A percentile compares a stretch with the other conserved stretches of the same genome.
These are phyloP conservation scores for Cryphonectria parasitica DNA, from an alignment of 2,329 filamentous ascomycete species.

Conservation along the genomic window DNA sequence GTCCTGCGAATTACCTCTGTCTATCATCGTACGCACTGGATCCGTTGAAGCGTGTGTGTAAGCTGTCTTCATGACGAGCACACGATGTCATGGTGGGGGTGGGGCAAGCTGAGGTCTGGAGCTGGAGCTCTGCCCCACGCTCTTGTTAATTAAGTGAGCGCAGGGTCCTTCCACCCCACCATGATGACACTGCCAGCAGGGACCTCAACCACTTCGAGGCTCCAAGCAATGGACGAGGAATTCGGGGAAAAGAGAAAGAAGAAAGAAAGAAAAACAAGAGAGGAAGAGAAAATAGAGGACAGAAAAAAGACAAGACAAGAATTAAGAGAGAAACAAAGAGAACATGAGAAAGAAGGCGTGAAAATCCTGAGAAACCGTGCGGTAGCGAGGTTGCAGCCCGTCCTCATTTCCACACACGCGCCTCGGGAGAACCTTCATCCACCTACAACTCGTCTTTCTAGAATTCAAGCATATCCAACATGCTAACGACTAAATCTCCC, in stretches of 20 bases:
- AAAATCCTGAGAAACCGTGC: background rate
- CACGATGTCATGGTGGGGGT: background rate
- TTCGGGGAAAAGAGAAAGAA: background rate
- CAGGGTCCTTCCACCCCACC: background rate
- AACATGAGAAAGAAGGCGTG: background rate
- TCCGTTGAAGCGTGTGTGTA: background rate
- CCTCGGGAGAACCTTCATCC: no score
- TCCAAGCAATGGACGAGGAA: background rate
- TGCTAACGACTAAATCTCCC: background rate
- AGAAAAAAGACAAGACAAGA: no score
- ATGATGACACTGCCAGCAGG: background rate
- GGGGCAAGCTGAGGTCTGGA: background rate
- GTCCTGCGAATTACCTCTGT: background rate
- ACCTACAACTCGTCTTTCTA: no score
- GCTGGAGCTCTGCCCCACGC: background rate
- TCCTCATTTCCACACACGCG: background rate
- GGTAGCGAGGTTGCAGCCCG: background rate
- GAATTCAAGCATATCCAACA: background rate
- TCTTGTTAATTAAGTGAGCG: background rate
- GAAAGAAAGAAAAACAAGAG: background rate
- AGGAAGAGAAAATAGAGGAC: background rate
- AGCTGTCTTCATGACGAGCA: background rate
- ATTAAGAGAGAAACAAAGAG: background rate
- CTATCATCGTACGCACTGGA: background rate
- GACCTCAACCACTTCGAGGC: background rate